Conservation (phyloP, 805 yeast genomes). For the Sporopachydermia lactativora region DNA sequence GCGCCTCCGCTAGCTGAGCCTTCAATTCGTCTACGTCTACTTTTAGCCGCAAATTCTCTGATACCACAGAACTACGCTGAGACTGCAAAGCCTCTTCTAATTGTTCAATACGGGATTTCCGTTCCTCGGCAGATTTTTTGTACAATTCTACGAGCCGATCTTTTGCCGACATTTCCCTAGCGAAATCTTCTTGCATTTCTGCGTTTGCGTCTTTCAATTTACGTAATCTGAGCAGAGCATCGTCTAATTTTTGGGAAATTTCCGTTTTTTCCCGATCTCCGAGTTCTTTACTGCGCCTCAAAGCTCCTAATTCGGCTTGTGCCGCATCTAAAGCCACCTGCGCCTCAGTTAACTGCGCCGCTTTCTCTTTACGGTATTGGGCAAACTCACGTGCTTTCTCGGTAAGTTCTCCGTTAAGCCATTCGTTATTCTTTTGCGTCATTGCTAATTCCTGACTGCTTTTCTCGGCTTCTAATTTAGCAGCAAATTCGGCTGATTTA, state of each 20-base stretch:
- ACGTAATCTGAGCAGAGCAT: conserved; percentile 30
- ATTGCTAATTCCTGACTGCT: conserved; percentile 28
- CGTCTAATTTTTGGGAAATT: conserved; percentile 25
- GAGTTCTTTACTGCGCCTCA: conserved; percentile 17
- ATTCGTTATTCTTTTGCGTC: conserved; percentile 25
- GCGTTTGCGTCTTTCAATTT: conserved; percentile 30
- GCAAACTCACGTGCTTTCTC: conserved; percentile 19
- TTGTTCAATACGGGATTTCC: conserved; percentile 35
- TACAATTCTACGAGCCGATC: conserved; percentile 45
- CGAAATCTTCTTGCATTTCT: conserved; percentile 32
- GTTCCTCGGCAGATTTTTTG: conserved; percentile 37
- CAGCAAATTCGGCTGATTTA: conserved; percentile 16
- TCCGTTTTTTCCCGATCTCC: conserved; percentile 24
- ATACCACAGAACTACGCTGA: conserved; percentile 24
- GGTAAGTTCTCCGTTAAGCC: conserved; percentile 27
- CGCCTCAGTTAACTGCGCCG: conserved; percentile 19
- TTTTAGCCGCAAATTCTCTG: conserved; percentile 22
- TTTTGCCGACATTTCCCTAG: conserved; percentile 45
- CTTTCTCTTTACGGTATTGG: conserved; percentile 17
- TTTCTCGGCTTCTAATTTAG: conserved; percentile 22
- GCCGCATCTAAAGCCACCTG: conserved; percentile 23
- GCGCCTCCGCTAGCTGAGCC: conserved; percentile 21
- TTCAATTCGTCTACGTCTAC: conserved; percentile 23
- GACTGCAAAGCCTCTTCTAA: conserved; percentile 35
- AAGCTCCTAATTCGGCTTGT: conserved; percentile 18